Conservation (phyloP, 257 asterid species). For the Solanum pinnatisectum region DNA sequence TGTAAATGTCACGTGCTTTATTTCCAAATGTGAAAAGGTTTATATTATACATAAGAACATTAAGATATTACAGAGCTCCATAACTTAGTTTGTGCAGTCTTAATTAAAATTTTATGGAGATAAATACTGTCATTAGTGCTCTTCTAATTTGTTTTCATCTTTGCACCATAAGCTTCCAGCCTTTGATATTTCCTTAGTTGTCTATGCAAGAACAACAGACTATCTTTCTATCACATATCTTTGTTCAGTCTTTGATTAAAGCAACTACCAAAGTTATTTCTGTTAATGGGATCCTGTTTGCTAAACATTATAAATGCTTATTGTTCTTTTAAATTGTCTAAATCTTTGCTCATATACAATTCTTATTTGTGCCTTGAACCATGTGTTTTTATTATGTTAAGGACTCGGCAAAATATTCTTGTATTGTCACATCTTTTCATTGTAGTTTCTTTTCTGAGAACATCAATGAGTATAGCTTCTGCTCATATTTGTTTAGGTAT, state of each 20-base stretch:
- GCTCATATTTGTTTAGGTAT: neutral
- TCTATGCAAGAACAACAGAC: neutral
- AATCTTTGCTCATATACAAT: neutral
- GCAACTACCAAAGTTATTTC: neutral
- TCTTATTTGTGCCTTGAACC: neutral
- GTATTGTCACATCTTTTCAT: neutral
- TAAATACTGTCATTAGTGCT: neutral
- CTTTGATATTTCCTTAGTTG: neutral
- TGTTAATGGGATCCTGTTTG: neutral
- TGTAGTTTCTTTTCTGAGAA: neutral
- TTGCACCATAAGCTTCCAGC: neutral
- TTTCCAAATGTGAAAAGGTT: neutral
- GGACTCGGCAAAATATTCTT: neutral
- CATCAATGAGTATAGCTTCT: neutral
- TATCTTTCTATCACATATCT: neutral
- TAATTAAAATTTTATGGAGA: neutral
- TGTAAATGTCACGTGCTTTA: neutral
- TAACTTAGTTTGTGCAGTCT: neutral
- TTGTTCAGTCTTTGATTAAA: neutral
- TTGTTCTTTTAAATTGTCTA: neutral
- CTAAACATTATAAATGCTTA: neutral
- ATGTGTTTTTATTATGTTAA: neutral
- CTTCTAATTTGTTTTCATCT: neutral
- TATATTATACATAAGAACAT: neutral
- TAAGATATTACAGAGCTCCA: neutral